These are phyloP conservation scores for Lipomyces starkeyi DNA, from an alignment of 805 yeast genomes.

Conservation along the genomic window DNA sequence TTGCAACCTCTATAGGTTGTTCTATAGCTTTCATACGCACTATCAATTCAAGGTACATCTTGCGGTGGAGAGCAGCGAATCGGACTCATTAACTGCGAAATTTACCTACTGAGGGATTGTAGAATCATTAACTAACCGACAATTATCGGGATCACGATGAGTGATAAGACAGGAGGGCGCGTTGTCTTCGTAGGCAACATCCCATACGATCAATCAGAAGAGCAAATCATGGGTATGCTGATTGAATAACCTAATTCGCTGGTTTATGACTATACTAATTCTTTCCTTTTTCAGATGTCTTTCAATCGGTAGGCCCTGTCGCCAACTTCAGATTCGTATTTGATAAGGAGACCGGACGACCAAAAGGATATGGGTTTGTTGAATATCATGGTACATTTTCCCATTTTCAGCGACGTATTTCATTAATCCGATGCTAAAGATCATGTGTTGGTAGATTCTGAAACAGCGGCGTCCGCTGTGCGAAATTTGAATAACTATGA, in stretches of 20 bases:
- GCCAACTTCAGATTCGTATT: constrained; percentile 74
- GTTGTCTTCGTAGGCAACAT: constrained; percentile 69
- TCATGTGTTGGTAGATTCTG: constrained; percentile 53
- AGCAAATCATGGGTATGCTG: constrained; percentile 64
- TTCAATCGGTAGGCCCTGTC: constrained; percentile 88
- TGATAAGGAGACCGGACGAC: constrained; percentile 86
- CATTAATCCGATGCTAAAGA: background rate
- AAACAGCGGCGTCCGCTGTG: constrained; percentile 89
- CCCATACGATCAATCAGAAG: constrained; percentile 93
- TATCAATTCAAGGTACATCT: too few relatives aligned
- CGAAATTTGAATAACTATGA: constrained; percentile 81
- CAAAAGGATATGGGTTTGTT: constrained; percentile 89
- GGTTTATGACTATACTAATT: background rate
- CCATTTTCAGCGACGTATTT: background rate
- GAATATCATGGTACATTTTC: constrained; percentile 63
- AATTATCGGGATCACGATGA: constrained; percentile 10
- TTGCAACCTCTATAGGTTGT: too few relatives aligned
- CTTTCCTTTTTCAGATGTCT: constrained; percentile 57
- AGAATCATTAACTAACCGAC: constrained; percentile 18
- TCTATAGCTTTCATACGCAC: background rate
- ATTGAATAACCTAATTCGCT: background rate
- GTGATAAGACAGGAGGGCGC: constrained; percentile 25
- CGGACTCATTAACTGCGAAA: background rate
- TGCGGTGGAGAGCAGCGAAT: background rate
- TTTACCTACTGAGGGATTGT: background rate